A percentile compares a stretch with the other conserved stretches of the same genome.
These are phyloP conservation scores for Leccinellum rugosiceps DNA, from an alignment of 768 basidiomycete species.

Conservation along the genomic window DNA sequence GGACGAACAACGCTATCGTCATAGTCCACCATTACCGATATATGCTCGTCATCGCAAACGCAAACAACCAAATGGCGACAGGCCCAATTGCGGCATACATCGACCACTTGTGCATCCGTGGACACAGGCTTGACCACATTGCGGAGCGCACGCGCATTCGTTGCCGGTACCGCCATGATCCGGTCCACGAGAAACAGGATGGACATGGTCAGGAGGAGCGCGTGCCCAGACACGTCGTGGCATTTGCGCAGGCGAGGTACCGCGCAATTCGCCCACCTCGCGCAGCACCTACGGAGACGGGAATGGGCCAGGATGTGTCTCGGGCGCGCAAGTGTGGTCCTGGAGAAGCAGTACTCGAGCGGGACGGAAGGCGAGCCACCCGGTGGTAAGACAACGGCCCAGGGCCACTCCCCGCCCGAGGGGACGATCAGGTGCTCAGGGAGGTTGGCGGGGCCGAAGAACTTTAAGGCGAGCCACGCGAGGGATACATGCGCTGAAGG, in stretches of 20 bases:
- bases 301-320: constrained; percentile 66
- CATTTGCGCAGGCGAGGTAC: constrained; percentile 63
- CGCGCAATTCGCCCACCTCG: constrained; percentile 36
- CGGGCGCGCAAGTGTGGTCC: constrained; percentile 49
- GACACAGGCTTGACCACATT: no score
- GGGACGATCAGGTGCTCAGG: constrained; percentile 59
- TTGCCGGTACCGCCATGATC: no score
- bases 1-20: no score
- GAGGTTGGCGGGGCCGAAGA: constrained; percentile 59
- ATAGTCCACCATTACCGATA: no score
- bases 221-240: constrained; percentile 92
- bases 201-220: constrained; percentile 83
- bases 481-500: constrained; percentile 35
- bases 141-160: no score
- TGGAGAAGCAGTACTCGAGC: constrained; percentile 53
- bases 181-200: constrained; percentile 78
- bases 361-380: constrained; percentile 55
- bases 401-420: constrained; percentile 53
- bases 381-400: constrained; percentile 50
- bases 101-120: no score
- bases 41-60: no score
- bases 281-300: constrained; percentile 35
- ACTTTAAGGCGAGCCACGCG: constrained; percentile 81
- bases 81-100: no score
- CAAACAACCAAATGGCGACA: no score